phyloP scores from a whole-genome alignment of 495 filamentous ascomycete genomes.

The Xylaria intraflava region DNA sequence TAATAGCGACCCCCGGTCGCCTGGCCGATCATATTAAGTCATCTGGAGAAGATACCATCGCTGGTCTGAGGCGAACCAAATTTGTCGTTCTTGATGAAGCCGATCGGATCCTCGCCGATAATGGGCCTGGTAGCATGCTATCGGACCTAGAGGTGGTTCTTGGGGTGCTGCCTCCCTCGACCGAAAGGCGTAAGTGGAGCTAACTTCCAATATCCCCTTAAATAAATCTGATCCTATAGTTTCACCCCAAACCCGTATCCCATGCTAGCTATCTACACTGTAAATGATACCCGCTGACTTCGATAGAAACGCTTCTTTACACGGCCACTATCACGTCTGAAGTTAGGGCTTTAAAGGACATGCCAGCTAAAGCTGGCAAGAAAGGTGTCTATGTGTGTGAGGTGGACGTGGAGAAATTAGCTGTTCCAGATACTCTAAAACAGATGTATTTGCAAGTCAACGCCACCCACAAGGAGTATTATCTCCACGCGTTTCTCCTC shows the following conservation, averaged over 20 bases:
- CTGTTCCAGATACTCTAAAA: constrained; percentile 70
- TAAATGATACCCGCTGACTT: neutral
- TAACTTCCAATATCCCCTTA: constrained; percentile 43
- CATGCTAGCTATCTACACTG: too few species aligned
- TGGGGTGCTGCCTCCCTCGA: constrained; percentile 60
- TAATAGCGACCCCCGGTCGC: constrained; percentile 91
- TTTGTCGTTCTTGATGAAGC: constrained; percentile 96
- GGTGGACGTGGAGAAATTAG: constrained; percentile 65
- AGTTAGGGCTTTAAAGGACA: constrained; percentile 71
- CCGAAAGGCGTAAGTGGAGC: constrained; percentile 48
- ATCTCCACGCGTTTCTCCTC: constrained; percentile 80
- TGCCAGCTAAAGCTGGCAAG: constrained; percentile 58
- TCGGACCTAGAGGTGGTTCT: constrained; percentile 87
- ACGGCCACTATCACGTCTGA: constrained; percentile 95
- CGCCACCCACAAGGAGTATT: constrained; percentile 85
- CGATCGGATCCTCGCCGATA: constrained; percentile 75
- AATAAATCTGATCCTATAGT: too few species aligned
- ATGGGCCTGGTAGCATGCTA: constrained; percentile 73
- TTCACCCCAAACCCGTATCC: neutral
- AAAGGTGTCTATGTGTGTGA: constrained; percentile 83
- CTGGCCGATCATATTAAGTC: constrained; percentile 89
- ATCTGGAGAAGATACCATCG: constrained; percentile 83
- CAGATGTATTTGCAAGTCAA: constrained; percentile 84
- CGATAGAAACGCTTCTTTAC: constrained; percentile 59
- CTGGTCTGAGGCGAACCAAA: constrained; percentile 65